Conservation (phyloP, 345 rosid species). For the Xanthoceras sorbifolium region DNA sequence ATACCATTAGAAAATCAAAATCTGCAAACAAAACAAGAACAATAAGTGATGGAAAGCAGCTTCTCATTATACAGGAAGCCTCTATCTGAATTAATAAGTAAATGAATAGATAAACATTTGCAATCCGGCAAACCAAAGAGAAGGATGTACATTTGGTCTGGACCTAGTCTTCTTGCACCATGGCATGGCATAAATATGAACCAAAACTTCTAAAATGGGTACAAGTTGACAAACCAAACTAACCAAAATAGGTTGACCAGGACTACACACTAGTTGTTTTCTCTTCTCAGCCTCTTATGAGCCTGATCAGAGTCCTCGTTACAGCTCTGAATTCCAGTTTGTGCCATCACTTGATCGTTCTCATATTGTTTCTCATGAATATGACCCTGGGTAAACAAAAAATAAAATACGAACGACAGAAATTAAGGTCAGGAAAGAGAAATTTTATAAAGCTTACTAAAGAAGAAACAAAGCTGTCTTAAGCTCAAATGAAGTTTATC, state of each 20-base stretch:
- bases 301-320: constrained; percentile 40
- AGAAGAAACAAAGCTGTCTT: neutral
- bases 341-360: constrained; percentile 36
- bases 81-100: constrained; percentile 12
- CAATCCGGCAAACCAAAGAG: constrained; percentile 28
- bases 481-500: neutral
- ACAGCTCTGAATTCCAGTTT: constrained; percentile 37
- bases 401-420: neutral
- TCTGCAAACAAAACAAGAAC: neutral
- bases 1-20: neutral
- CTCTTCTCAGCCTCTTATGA: constrained; percentile 49
- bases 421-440: neutral
- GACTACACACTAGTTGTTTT: constrained; percentile 31
- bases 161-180: constrained; percentile 16
- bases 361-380: constrained; percentile 28
- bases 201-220: constrained; percentile 5
- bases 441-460: too few relatives aligned
- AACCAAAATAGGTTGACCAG: constrained; percentile 12
- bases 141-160: constrained; percentile 43
- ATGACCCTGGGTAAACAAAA: constrained; percentile 36
- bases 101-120: constrained; percentile 22
- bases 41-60: neutral
- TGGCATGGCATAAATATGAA: constrained; percentile 24
- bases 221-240: constrained; percentile 19
- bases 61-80: constrained; percentile 33